Percentiles rank a stretch among this genome's conserved stretches.
Evolutionary conservation across 2,329 filamentous ascomycete genomes (phyloP).

Genomic region (Curvularia sp.): DNA sequence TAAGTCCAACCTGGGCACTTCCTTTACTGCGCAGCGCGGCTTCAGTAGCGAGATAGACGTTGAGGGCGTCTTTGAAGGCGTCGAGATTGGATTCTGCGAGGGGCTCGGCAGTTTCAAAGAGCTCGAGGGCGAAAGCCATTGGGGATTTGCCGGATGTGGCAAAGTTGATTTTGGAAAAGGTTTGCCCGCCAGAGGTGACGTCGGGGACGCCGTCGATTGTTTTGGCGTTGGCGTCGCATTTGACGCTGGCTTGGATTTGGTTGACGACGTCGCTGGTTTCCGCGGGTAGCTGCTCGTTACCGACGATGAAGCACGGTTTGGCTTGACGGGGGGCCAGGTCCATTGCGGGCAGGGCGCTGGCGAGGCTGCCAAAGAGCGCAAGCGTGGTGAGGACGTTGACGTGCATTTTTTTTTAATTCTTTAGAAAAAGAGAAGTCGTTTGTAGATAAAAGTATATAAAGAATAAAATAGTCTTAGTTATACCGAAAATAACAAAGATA

Average conservation of each 20-base stretch:
- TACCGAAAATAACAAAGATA: constrained; percentile 1
- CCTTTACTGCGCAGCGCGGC: constrained; percentile 63
- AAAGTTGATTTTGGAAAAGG: constrained; percentile 66
- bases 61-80: constrained; percentile 61
- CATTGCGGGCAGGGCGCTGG: constrained; percentile 24
- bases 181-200: constrained; percentile 59
- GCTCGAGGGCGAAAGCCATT: constrained; percentile 61
- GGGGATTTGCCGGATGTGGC: constrained; percentile 57
- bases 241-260: constrained; percentile 55
- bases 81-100: constrained; percentile 60
- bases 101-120: constrained; percentile 61
- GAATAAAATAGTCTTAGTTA: background rate
- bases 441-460: constrained; percentile 5
- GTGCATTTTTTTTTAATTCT: constrained; percentile 24
- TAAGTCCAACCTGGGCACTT: constrained; percentile 54
- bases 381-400: constrained; percentile 19
- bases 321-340: constrained; percentile 26
- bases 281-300: constrained; percentile 58
- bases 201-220: constrained; percentile 65
- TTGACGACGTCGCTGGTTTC: constrained; percentile 57
- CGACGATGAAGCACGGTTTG: constrained; percentile 62
- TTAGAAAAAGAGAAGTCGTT: background rate
- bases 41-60: constrained; percentile 67
- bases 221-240: constrained; percentile 57
- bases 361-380: constrained; percentile 23